Conservation (phyloP, 164 flowering plant genomes). For the Vitis rotundifolia region DNA sequence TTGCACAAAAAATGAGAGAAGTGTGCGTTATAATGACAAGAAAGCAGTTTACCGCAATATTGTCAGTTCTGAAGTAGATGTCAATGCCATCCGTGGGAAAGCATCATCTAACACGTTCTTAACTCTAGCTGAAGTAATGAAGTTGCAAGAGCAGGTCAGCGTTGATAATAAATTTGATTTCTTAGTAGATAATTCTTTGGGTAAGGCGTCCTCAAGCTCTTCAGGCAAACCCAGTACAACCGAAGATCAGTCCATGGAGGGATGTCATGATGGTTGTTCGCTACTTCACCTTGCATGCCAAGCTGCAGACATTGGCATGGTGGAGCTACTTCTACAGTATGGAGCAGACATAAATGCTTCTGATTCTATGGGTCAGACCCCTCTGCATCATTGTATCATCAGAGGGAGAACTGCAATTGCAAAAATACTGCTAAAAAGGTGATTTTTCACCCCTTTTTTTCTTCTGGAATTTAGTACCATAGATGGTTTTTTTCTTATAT, state of each 20-base stretch:
- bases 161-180: conserved; percentile 20
- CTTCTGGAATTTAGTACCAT: too few relatives aligned
- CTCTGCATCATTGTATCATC: conserved; percentile 70
- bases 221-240: conserved; percentile 21
- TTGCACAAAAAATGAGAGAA: conserved; percentile 68
- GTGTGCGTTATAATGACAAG: conserved; percentile 68
- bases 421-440: conserved; percentile 74
- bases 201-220: conserved; percentile 30
- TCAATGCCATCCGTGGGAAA: conserved; percentile 56
- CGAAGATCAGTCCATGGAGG: conserved; percentile 36
- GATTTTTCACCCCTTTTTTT: conserved; percentile 1
- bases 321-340: conserved; percentile 86
- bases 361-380: conserved; percentile 73
- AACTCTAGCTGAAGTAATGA: conserved; percentile 42
- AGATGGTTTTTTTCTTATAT: too few relatives aligned
- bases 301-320: conserved; percentile 79
- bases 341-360: conserved; percentile 70
- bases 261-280: conserved; percentile 54
- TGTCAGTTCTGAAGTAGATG: conserved; percentile 60
- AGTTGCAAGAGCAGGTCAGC: conserved; percentile 32
- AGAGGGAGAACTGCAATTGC: conserved; percentile 49
- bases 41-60: conserved; percentile 75
- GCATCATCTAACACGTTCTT: conserved; percentile 34
- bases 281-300: conserved; percentile 89
- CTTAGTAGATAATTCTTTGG: conserved; percentile 28